Evolutionary conservation across 495 filamentous ascomycete genomes (phyloP).

Genomic region (Astrothelium subdiscretum): DNA sequence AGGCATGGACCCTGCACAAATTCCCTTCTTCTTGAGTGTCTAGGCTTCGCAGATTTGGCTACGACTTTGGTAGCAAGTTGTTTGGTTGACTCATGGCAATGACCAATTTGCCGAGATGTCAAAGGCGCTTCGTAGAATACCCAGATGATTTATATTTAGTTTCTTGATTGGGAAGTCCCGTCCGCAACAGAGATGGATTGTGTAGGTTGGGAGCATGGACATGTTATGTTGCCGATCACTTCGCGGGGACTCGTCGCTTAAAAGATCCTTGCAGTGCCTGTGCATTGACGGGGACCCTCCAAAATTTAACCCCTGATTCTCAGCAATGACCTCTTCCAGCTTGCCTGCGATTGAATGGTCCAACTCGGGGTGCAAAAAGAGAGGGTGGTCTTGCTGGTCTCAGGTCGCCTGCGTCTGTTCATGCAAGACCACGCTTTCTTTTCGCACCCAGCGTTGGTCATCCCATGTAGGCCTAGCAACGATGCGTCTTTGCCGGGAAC

Average conservation of each 20-base stretch:
- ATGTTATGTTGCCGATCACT: no score
- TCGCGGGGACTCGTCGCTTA: no score
- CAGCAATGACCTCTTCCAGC: background rate
- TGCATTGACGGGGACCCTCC: background rate
- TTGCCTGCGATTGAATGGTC: background rate
- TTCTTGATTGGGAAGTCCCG: background rate
- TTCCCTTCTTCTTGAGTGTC: conserved; percentile 1
- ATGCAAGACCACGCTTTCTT: no score
- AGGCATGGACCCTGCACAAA: conserved; percentile 19
- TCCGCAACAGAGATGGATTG: background rate
- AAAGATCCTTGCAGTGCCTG: background rate
- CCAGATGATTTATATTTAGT: background rate
- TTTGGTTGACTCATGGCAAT: background rate
- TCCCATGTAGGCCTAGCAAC: background rate
- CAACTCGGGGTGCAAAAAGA: no score
- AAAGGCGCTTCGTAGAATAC: background rate
- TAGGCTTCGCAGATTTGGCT: background rate
- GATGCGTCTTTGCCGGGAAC: background rate
- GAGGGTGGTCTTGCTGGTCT: no score
- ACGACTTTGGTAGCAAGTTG: background rate
- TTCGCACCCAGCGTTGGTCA: no score
- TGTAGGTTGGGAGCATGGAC: no score
- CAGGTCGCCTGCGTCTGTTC: no score
- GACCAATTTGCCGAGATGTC: background rate
- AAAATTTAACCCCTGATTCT: background rate